Evolutionary conservation across 2,329 filamentous ascomycete species (phyloP).

Genomic region (Chalaropsis ovoidea): DNA sequence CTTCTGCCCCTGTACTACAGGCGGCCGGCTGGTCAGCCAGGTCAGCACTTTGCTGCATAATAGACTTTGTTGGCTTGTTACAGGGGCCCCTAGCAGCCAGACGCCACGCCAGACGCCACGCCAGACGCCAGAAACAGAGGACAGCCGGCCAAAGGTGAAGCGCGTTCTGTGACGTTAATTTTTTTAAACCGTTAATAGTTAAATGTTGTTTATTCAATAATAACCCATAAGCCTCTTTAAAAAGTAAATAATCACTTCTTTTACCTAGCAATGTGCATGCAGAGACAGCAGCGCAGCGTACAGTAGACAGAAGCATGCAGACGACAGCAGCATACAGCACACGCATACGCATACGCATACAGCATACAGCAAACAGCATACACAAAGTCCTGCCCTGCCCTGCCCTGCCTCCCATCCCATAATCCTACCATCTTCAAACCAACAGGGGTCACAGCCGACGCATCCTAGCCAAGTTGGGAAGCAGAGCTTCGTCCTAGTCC

Average conservation of each 20-base stretch:
- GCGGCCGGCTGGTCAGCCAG: not conserved
- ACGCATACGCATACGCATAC: no score
- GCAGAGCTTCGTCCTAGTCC: not conserved
- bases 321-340: no score
- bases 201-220: no score
- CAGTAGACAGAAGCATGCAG: no score
- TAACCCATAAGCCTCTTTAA: no score
- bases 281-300: no score
- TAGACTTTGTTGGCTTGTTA: not conserved
- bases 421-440: not conserved
- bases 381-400: not conserved
- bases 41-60: constrained; percentile 6
- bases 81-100: constrained; percentile 1
- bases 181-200: no score
- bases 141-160: not conserved
- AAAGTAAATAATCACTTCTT: no score
- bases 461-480: not conserved
- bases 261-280: no score
- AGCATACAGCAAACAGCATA: not conserved
- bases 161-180: constrained; percentile 5
- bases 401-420: not conserved
- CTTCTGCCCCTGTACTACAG: not conserved
- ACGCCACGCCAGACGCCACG: not conserved
- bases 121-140: not conserved
- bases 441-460: not conserved